Conservation (phyloP, 768 basidiomycete genomes). For the Pisolithus marmoratus region DNA sequence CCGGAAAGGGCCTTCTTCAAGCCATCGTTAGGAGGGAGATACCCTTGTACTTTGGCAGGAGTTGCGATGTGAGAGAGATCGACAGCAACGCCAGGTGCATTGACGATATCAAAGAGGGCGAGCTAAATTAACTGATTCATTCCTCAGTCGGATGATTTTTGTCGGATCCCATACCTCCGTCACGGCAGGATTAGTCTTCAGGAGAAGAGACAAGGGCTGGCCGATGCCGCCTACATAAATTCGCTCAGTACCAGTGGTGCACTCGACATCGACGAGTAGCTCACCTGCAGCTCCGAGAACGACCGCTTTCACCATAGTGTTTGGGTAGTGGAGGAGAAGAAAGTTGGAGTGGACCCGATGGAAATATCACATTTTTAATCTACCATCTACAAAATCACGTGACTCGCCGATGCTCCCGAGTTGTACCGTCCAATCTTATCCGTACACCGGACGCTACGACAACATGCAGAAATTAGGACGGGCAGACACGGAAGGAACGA, state of each 20-base stretch:
- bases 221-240: constrained; percentile 78
- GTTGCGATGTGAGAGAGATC: constrained; percentile 94
- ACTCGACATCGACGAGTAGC: background rate
- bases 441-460: background rate
- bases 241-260: background rate
- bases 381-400: background rate
- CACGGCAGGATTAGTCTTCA: constrained; percentile 80
- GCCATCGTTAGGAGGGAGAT: constrained; percentile 72
- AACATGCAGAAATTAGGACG: background rate
- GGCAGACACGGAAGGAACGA: background rate
- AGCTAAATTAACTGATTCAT: constrained; percentile 45
- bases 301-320: constrained; percentile 60
- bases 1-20: constrained; percentile 78
- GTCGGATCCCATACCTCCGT: constrained; percentile 50
- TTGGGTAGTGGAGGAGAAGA: constrained; percentile 3
- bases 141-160: background rate
- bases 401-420: background rate
- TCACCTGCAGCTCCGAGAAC: constrained; percentile 94
- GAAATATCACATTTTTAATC: background rate
- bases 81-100: constrained; percentile 94
- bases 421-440: background rate
- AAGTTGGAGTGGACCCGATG: too few relatives aligned
- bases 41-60: constrained; percentile 79
- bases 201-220: constrained; percentile 88
- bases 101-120: constrained; percentile 91